Base-by-base conservation (phyloP, 2,329 filamentous ascomycete genomes). In the Neofusicoccum parvum region DNA sequence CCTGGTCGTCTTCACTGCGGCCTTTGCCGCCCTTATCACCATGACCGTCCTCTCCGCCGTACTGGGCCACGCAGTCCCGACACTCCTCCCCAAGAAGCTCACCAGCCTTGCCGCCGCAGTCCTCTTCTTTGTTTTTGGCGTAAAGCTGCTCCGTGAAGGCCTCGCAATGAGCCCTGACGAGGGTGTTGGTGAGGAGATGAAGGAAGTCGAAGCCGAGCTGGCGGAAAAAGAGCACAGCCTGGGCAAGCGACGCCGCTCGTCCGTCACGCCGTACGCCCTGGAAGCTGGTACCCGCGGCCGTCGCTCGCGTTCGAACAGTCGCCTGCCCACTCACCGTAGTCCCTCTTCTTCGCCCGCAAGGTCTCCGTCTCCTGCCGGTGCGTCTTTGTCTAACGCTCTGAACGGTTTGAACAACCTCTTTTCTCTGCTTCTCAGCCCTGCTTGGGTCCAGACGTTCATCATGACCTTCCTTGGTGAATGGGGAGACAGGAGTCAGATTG, bases 401-500 rank as follows among this genome's bases (percentile, higher is more conserved):
- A 75, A 85, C 20, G 94, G 95, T 1, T 81, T 97, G 27, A 88
- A 89, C 76, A 99, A 99, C 72, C 86, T 99, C 3, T 87, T 93
- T 68, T 93, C 92, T 11, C 83, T 99, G 6, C 85, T 99, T 4
- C 85, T 99, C 45, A 97, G 92, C 78, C 95, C 95, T 1, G 95
- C 94, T 0, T 99, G 95, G 95, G 95, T 99, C 14, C 94, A 98
- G 80, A 99, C 95, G 0, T 99, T 99, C 75, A 87, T 96, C 72
- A 99, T 99, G 95, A 99, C 95, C 2, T 99, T 99, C 80, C 81
- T 99, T 36, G 95, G 95, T 46, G 95, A 99, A 78, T 99, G 95
- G 95, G 95, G 95, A 65, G 95, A 99, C 74, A 88, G 95, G 70
- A 96, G 92, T 76, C 95, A 99, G 81, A 98, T 99, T 73, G 95